phyloP scores from a whole-genome alignment of 2,329 filamentous ascomycete genomes.

The Seiridium unicorne region DNA sequence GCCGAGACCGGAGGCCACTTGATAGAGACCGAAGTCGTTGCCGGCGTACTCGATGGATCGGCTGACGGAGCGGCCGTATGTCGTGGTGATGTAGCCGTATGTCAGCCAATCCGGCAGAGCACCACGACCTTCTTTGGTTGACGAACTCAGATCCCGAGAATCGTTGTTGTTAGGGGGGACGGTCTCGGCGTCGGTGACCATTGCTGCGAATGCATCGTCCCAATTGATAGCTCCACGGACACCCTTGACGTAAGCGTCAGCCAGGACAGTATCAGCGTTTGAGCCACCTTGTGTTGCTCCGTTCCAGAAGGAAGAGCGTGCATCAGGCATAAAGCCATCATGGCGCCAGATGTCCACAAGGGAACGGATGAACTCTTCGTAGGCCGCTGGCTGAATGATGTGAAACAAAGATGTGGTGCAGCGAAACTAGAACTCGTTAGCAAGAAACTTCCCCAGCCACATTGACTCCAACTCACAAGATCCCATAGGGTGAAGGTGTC shows the following conservation, averaged over 20 bases:
- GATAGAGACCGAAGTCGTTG: constrained; percentile 68
- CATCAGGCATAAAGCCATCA: constrained; percentile 65
- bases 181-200: constrained; percentile 66
- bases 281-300: constrained; percentile 68
- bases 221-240: constrained; percentile 63
- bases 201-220: constrained; percentile 59
- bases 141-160: constrained; percentile 54
- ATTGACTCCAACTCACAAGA: constrained; percentile 22
- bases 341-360: constrained; percentile 67
- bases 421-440: constrained; percentile 48
- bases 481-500: constrained; percentile 73
- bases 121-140: constrained; percentile 66
- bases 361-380: constrained; percentile 65
- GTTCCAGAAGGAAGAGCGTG: constrained; percentile 66
- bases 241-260: constrained; percentile 70
- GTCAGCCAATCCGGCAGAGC: constrained; percentile 68
- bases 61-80: constrained; percentile 59
- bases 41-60: constrained; percentile 66
- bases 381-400: constrained; percentile 59
- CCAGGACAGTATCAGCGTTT: constrained; percentile 70
- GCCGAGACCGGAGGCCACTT: constrained; percentile 60
- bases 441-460: neutral
- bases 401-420: constrained; percentile 65
- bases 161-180: constrained; percentile 59
- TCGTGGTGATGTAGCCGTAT: constrained; percentile 64